Evolutionary conservation across 164 flowering plant genomes (phyloP).

Genomic region (Macadamia integrifolia): DNA sequence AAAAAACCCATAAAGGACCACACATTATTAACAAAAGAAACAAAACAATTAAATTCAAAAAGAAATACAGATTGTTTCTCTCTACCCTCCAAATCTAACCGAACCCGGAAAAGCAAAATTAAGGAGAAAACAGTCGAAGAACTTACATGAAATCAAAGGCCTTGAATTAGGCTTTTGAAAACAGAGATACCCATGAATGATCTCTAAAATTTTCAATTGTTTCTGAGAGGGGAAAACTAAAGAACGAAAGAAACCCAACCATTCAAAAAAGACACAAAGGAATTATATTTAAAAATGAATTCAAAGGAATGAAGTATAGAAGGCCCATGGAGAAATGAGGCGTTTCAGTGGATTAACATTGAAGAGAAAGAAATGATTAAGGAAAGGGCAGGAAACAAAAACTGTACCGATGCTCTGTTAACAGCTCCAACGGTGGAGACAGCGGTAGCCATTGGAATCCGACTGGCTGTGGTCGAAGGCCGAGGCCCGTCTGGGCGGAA

Average conservation of each 20-base stretch:
- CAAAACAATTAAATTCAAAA: no score
- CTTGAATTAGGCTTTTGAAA: no score
- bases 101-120: not conserved
- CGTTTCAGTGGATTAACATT: not conserved
- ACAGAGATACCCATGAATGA: not conserved
- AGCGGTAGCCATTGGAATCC: constrained; percentile 29
- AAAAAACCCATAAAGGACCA: not conserved
- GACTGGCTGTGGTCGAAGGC: not conserved
- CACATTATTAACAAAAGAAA: no score
- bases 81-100: not conserved
- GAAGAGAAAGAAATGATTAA: not conserved
- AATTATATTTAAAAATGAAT: no score
- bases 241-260: not conserved
- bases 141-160: not conserved
- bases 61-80: no score
- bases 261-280: not conserved
- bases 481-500: not conserved
- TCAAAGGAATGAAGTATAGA: not conserved
- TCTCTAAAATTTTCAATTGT: not conserved
- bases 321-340: not conserved
- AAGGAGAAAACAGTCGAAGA: not conserved
- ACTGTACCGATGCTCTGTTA: constrained; percentile 31
- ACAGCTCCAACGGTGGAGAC: constrained; percentile 38
- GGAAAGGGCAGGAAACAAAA: constrained; percentile 4
- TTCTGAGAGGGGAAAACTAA: not conserved